Evolutionary conservation across 768 basidiomycete genomes (phyloP).

Genomic region (Collybia mongolica): DNA sequence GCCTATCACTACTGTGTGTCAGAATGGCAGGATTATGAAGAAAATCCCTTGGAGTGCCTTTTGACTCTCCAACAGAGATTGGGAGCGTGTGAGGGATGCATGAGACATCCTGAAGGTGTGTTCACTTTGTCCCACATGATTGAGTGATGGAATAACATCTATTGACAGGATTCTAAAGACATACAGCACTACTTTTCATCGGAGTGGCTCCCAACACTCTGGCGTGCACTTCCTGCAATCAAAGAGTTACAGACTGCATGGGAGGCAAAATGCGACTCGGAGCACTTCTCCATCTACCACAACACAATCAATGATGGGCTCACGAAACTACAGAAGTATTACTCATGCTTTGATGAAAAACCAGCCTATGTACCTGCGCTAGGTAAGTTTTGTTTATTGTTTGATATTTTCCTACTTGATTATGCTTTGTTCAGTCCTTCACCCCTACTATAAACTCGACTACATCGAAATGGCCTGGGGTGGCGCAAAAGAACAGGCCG

Average conservation of each 20-base stretch:
- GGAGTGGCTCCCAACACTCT: too few relatives aligned
- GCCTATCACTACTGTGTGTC: constrained; percentile 9
- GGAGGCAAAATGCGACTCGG: too few relatives aligned
- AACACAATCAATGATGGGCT: constrained; percentile 17
- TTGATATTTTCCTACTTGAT: not conserved
- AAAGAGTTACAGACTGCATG: too few relatives aligned
- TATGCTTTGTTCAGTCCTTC: constrained; percentile 20
- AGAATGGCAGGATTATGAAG: constrained; percentile 3
- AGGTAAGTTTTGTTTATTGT: constrained; percentile 12
- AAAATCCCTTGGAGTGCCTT: constrained; percentile 14
- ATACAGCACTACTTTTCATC: constrained; percentile 22
- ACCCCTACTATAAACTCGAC: constrained; percentile 31
- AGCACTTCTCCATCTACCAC: constrained; percentile 7
- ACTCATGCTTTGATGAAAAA: constrained; percentile 18
- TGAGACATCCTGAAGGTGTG: constrained; percentile 8
- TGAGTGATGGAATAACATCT: not conserved
- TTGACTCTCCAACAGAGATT: constrained; percentile 5
- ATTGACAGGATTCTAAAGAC: constrained; percentile 18
- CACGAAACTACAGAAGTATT: constrained; percentile 23
- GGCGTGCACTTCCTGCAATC: too few relatives aligned
- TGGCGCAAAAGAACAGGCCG: too few relatives aligned
- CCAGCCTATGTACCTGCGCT: constrained; percentile 20
- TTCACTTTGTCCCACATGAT: not conserved
- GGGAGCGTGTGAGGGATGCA: constrained; percentile 6
- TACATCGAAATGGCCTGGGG: too few relatives aligned